These are phyloP conservation scores for Aspergillus quadricinctus DNA, from an alignment of 2,329 filamentous ascomycete species.

Conservation along the genomic window DNA sequence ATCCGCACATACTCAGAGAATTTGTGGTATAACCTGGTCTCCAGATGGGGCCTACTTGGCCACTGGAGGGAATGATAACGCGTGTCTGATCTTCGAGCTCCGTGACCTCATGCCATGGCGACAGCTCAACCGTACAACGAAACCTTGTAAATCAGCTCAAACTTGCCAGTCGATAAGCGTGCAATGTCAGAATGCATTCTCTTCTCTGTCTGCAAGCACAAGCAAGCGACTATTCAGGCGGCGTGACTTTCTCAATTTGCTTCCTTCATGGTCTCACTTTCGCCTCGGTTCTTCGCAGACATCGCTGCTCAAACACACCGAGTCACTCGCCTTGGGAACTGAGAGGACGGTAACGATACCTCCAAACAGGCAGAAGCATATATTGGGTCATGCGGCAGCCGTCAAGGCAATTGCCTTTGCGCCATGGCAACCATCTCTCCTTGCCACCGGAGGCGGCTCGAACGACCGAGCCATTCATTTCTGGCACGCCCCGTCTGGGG, in stretches of 20 bases:
- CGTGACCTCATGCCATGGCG: slow-evolving; percentile 46
- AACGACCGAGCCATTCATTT: slow-evolving; percentile 97
- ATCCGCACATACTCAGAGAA: slow-evolving; percentile 76
- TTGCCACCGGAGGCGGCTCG: slow-evolving; percentile 88
- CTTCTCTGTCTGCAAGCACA: slow-evolving; percentile 16
- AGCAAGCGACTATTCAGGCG: slow-evolving; percentile 20
- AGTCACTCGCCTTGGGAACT: slow-evolving; percentile 25
- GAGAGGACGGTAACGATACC: slow-evolving; percentile 48
- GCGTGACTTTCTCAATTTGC: slow-evolving; percentile 19
- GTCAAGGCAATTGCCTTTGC: slow-evolving; percentile 97
- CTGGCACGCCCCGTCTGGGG: slow-evolving; percentile 79
- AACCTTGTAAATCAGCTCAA: slow-evolving; percentile 6
- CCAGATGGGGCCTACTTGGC: slow-evolving; percentile 71
- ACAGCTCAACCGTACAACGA: slow-evolving; percentile 10
- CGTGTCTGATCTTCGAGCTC: slow-evolving; percentile 75
- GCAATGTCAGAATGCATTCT: slow-evolving; percentile 16
- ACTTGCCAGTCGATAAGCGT: slow-evolving; percentile 9
- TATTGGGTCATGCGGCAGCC: slow-evolving; percentile 76
- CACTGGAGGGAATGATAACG: slow-evolving; percentile 88
- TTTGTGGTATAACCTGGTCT: slow-evolving; percentile 91
- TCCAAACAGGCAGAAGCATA: slow-evolving; percentile 60
- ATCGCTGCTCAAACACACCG: slow-evolving; percentile 21
- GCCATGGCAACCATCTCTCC: slow-evolving; percentile 80
- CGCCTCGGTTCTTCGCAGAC: slow-evolving; percentile 13
- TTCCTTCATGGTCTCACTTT: slow-evolving; percentile 25